Percentiles rank a stretch among this genome's conserved stretches.
Conservation (phyloP, 179 eudicot genomes). For the Patellifolia procumbens region DNA sequence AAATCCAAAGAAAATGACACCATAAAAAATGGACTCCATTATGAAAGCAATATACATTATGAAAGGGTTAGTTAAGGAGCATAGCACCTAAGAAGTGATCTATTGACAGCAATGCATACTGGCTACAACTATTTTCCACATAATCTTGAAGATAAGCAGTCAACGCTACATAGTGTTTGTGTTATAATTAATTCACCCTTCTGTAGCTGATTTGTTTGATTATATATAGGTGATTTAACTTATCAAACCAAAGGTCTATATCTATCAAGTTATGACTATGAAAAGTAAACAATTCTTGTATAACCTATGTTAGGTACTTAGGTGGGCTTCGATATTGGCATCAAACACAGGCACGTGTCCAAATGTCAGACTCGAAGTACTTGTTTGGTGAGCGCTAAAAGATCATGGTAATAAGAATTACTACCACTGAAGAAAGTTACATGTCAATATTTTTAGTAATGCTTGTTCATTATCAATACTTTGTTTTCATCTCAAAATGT, state of each 20-base stretch:
- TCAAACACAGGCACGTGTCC: not conserved
- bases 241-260: not conserved
- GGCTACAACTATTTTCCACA: not conserved
- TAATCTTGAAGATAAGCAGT: not conserved
- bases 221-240: not conserved
- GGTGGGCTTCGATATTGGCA: not conserved
- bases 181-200: not conserved
- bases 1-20: not conserved
- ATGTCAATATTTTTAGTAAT: too few relatives aligned
- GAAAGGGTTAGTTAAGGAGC: not conserved
- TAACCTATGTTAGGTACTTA: too few relatives aligned
- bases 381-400: too few relatives aligned
- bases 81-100: conserved; percentile 12
- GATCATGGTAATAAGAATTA: too few relatives aligned
- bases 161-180: not conserved
- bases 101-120: conserved; percentile 19
- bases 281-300: not conserved
- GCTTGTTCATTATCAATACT: too few relatives aligned
- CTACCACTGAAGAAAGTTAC: too few relatives aligned
- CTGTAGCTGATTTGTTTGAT: not conserved
- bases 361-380: not conserved
- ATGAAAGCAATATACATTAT: not conserved
- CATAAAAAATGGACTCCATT: not conserved
- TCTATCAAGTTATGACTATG: not conserved
- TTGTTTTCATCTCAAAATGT: too few relatives aligned